Base-by-base conservation (phyloP, 805 yeast genomes). In the Crinitomyces ghanaensis region DNA sequence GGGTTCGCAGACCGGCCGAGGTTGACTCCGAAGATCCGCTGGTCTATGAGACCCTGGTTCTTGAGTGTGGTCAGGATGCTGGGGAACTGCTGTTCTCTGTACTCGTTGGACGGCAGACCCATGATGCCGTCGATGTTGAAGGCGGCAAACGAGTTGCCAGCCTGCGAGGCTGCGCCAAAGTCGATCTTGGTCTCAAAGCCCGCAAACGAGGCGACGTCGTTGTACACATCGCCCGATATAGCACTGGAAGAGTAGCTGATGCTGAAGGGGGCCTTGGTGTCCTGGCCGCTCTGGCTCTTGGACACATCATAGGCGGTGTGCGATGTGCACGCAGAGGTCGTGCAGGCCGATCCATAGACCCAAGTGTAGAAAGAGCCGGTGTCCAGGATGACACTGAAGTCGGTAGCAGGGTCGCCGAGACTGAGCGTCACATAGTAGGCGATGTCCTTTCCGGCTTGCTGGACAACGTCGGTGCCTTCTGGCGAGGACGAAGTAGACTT, bases 301-400 rank as follows among this genome's bases (percentile, higher is more conserved):
- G 35, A 18, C 2, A 40, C 20, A n/a, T 38, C 35, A 11, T 37
- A 34, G 8, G 26, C 26, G 24, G 41, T 38, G 29, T 43, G 54
- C 14, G 44, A 29, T 17, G 66, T 53, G 40, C 81, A 75, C 1
- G 70, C 59, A 6, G 42, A 38, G 32, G 62, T 62, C 1, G 55
- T 50, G 54, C 82, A 75, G 24, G 64, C 51, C 1, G 60, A 49
- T 30, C 70, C 73, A 48, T 72, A 74, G 3, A 76, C 62, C 83
- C 83, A 76, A 2, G 73, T 49, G 37, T 73, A 67, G 12, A 74
- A 73, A 18, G 78, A 71, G 5, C 79, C 82, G 0, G 83, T 76
- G 50, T 76, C 83, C 12, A 76, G 54, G 13, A 76, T 60, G 25
- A 76, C 53, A 4, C 70, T 70, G 43, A 64, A 72, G 20, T 56